Evolutionary conservation across 2,329 filamentous ascomycete species (phyloP).

Genomic region (Colletotrichum lentis): DNA sequence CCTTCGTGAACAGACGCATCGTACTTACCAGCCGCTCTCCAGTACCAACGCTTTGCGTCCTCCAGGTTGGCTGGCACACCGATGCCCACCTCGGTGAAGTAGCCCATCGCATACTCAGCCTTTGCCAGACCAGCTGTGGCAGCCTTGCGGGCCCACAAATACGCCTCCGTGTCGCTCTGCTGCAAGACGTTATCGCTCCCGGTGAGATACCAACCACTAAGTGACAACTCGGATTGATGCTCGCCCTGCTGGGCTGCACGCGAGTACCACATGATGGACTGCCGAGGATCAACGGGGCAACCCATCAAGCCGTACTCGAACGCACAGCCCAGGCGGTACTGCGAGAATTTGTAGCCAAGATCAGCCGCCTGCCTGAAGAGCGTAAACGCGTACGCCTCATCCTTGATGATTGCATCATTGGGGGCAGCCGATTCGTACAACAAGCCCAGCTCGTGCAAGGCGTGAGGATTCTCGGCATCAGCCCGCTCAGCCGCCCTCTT

Average conservation of each 20-base stretch:
- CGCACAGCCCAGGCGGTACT: conserved; percentile 86
- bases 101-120: conserved; percentile 97
- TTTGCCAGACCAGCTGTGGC: conserved; percentile 88
- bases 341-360: conserved; percentile 92
- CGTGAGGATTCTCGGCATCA: conserved; percentile 90
- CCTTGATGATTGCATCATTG: conserved; percentile 78
- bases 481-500: conserved; percentile 91
- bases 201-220: conserved; percentile 94
- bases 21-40: conserved; percentile 89
- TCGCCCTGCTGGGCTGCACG: conserved; percentile 91
- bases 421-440: conserved; percentile 69
- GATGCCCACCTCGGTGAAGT: conserved; percentile 95
- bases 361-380: conserved; percentile 87
- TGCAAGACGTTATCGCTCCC: conserved; percentile 86
- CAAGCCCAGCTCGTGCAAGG: conserved; percentile 84
- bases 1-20: background rate
- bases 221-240: conserved; percentile 86
- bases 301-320: conserved; percentile 90
- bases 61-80: conserved; percentile 86
- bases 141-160: conserved; percentile 95
- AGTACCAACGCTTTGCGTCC: conserved; percentile 98
- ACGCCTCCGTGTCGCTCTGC: conserved; percentile 95
- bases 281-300: conserved; percentile 80
- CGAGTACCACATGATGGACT: conserved; percentile 94
- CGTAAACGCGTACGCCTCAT: conserved; percentile 81